Evolutionary conservation across 2,329 filamentous ascomycete species (phyloP).

Genomic region (Clonostachys byssicola): DNA sequence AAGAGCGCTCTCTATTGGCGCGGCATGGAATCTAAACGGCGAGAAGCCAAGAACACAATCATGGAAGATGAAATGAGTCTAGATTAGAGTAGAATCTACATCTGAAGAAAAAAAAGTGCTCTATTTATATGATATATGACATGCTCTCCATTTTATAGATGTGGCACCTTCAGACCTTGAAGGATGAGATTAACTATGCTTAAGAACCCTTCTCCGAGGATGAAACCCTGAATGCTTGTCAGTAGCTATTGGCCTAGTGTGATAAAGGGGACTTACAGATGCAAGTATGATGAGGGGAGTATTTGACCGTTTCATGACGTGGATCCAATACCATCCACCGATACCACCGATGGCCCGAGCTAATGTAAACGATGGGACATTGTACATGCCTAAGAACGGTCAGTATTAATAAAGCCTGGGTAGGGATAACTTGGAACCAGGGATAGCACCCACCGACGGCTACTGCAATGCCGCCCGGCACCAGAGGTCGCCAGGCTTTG

Average conservation of each 20-base stretch:
- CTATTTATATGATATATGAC: background rate
- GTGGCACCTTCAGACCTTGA: slow-evolving; percentile 72
- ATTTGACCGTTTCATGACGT: slow-evolving; percentile 45
- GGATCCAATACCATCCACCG: slow-evolving; percentile 72
- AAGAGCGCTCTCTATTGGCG: slow-evolving; percentile 61
- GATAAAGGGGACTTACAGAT: slow-evolving; percentile 37
- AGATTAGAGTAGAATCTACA: background rate
- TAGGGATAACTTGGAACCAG: background rate
- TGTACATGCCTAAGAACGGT: slow-evolving; percentile 74
- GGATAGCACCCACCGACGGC: slow-evolving; percentile 66
- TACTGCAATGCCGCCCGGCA: slow-evolving; percentile 93
- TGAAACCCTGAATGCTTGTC: slow-evolving; percentile 59
- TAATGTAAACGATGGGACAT: slow-evolving; percentile 91
- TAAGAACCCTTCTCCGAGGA: slow-evolving; percentile 85
- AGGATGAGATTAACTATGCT: slow-evolving; percentile 87
- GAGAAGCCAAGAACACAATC: slow-evolving; percentile 36
- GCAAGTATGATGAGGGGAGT: slow-evolving; percentile 88
- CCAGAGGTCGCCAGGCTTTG: slow-evolving; percentile 64
- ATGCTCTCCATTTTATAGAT: slow-evolving; percentile 42
- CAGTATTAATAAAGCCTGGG: background rate
- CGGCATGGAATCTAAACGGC: slow-evolving; percentile 53
- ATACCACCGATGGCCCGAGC: slow-evolving; percentile 79
- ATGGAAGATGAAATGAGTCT: slow-evolving; percentile 42
- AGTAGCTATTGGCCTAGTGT: slow-evolving; percentile 1
- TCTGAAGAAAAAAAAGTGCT: background rate